Base-by-base conservation (phyloP, 1,284 basidiomycete species). In the Naganishia sp. region DNA sequence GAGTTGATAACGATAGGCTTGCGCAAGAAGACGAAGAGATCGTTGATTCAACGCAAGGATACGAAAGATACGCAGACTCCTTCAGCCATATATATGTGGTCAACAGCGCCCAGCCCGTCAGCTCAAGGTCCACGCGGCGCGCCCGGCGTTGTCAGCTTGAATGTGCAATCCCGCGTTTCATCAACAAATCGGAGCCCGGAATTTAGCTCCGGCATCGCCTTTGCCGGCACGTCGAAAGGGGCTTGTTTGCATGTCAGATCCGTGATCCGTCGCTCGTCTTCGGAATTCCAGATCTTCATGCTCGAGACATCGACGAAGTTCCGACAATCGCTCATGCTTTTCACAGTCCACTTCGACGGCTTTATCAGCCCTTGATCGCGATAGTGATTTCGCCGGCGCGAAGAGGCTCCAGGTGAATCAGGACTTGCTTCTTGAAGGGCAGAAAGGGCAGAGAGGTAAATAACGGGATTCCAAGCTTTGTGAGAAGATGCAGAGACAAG, bases 1-100 rank as follows among this genome's bases (percentile, higher is more conserved):
- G 44, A 25, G 49, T 25, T 3, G 53, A 52, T 52, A 43, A 43
- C 57, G 57, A 60, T 25, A 52, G 21, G 23, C 39, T 61, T 60
- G 46, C 53, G 46, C 25, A 13, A 23, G 48, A 55, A 31, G 39
- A 36, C 33, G 53, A 55, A 55, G 48, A 42, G 28, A 50, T 61
- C 49, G 56, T 36, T 50, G 46, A 21, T 16, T 5, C 2, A 16
- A 42, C 16, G 16, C 1, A n/a, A 42, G 31, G 18, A 39, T 5
- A 11, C 21, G 5, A 49, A 49, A 4, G 39, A 55, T 6, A 39
- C 4, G 36, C 36, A 39, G 6, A 39, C 36, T 18, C 53, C 5
- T n/a, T 31, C n/a, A 6, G 10, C 6, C 18, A n/a, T 43, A 42
- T 52, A 52, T 61, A 61, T n/a, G 48, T 28, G 6, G 44, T 28